These are phyloP conservation scores for Claviceps citrina DNA, from an alignment of 2,329 filamentous ascomycete species.

Conservation along the genomic window DNA sequence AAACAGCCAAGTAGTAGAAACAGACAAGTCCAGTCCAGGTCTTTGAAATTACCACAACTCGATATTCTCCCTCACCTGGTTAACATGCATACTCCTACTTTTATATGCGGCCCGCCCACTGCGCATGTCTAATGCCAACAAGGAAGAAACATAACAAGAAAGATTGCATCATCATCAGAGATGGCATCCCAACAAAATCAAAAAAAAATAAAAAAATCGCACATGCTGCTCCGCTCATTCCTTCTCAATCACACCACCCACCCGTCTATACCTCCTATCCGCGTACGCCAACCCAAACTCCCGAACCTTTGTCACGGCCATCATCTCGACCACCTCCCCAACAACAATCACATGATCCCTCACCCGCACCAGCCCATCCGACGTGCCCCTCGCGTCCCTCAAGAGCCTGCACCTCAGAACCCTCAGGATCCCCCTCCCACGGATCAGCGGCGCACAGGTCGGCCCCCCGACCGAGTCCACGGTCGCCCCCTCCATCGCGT, in stretches of 20 bases:
- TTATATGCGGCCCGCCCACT: too few relatives aligned
- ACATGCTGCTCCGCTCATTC: too few relatives aligned
- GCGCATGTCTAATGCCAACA: too few relatives aligned
- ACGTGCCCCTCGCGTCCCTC: constrained; percentile 21
- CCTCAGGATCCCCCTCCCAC: constrained; percentile 36
- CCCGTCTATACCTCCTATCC: constrained; percentile 31
- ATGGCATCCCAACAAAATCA: too few relatives aligned
- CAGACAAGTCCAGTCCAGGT: too few relatives aligned
- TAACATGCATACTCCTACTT: too few relatives aligned
- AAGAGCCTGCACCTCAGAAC: constrained; percentile 29
- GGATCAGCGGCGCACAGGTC: constrained; percentile 25
- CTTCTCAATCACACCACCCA: constrained; percentile 21
- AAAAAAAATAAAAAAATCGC: too few relatives aligned
- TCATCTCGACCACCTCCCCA: constrained; percentile 33
- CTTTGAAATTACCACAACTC: too few relatives aligned
- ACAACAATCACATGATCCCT: constrained; percentile 37
- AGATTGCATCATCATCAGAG: too few relatives aligned
- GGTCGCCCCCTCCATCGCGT: constrained; percentile 7
- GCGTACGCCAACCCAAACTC: constrained; percentile 34
- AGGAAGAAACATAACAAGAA: too few relatives aligned
- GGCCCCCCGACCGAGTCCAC: constrained; percentile 8
- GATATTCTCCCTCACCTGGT: too few relatives aligned
- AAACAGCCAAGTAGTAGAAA: too few relatives aligned
- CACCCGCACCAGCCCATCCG: constrained; percentile 30
- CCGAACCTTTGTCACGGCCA: constrained; percentile 17